Conservation (phyloP, 1,139 yeast species). For the Nakaseomyces delphensis region DNA sequence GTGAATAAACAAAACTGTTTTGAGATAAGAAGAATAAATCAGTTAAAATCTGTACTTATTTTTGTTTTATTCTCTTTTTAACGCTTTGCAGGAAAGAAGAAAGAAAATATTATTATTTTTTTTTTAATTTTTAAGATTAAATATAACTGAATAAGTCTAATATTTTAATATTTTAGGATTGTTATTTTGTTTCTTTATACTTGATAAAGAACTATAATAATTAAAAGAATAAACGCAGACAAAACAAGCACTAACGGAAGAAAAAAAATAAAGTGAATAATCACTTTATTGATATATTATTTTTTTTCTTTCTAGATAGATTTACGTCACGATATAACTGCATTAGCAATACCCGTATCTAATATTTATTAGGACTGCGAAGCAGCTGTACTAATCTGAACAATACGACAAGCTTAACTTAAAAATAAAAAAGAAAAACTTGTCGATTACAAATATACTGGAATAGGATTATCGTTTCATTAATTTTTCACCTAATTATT, state of each 20-base stretch:
- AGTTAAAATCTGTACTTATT: too few relatives aligned
- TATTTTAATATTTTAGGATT: background rate
- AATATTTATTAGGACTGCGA: background rate
- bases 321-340: background rate
- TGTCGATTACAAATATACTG: too few relatives aligned
- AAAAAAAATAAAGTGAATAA: background rate
- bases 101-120: background rate
- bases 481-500: background rate
- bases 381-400: too few relatives aligned
- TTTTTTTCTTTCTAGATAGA: background rate
- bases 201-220: background rate
- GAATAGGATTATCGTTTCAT: too few relatives aligned
- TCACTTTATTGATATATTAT: too few relatives aligned
- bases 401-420: background rate
- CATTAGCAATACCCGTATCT: background rate
- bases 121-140: constrained; percentile 4
- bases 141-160: constrained; percentile 2
- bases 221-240: background rate
- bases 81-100: background rate
- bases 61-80: too few relatives aligned
- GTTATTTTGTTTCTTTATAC: background rate
- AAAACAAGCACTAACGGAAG: background rate
- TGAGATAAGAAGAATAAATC: too few relatives aligned
- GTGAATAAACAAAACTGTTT: too few relatives aligned
- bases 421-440: background rate